These are phyloP conservation scores for Backusella australiensis DNA, from an alignment of 192 early-diverging fungal genomes.

Conservation along the genomic window DNA sequence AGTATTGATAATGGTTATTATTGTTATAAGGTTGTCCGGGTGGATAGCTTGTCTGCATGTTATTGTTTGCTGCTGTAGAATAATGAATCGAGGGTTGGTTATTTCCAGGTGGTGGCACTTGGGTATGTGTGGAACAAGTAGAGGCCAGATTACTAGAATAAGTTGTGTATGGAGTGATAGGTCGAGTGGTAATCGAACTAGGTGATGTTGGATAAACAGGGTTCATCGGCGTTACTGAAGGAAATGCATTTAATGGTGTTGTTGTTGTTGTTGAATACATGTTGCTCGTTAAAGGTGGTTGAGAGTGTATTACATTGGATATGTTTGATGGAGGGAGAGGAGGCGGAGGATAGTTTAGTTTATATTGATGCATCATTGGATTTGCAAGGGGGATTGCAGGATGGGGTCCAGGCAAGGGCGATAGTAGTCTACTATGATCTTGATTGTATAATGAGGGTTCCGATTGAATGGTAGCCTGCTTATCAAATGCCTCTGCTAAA, in stretches of 20 bases:
- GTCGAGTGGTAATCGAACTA: background rate
- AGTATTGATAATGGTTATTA: background rate
- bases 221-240: background rate
- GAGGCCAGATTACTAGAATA: background rate
- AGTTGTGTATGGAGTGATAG: background rate
- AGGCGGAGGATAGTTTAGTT: background rate
- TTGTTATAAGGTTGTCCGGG: background rate
- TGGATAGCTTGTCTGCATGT: background rate
- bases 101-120: background rate
- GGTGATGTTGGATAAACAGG: background rate
- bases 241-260: background rate
- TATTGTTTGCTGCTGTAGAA: background rate
- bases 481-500: conserved; percentile 38
- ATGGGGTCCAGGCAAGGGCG: conserved; percentile 11
- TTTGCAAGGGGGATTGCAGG: background rate
- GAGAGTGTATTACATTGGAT: background rate
- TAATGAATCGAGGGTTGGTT: background rate
- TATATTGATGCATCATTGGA: background rate
- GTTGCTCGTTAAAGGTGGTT: background rate
- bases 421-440: conserved; percentile 58
- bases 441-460: conserved; percentile 61
- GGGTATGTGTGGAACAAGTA: background rate
- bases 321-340: background rate
- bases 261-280: background rate
- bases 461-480: conserved; percentile 49